Percentiles rank a stretch among this genome's conserved stretches.
phyloP scores from a whole-genome alignment of 108 stramenopile genomes.

The Stephanodiscus minutulus region DNA sequence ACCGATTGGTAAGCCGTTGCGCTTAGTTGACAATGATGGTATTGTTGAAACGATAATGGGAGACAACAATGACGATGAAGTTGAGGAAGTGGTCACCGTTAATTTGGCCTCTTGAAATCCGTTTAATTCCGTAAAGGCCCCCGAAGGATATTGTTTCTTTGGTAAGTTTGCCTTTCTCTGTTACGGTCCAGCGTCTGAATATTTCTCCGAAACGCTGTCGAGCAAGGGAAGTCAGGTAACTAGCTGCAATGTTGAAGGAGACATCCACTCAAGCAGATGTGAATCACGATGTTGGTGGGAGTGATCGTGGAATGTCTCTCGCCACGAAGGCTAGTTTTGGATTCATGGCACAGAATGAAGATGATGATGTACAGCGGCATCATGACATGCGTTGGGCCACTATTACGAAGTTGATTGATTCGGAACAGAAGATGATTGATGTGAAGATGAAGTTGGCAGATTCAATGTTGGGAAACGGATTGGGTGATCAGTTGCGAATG shows the following conservation, averaged over 20 bases:
- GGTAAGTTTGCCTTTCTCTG: background rate
- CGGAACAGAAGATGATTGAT: background rate
- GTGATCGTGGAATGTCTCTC: background rate
- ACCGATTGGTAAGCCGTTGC: background rate
- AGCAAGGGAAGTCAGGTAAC: background rate
- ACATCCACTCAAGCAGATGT: background rate
- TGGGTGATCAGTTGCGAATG: background rate
- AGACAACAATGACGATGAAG: background rate
- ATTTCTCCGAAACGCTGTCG: background rate
- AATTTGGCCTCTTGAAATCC: background rate
- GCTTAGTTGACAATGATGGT: background rate
- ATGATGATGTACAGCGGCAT: background rate
- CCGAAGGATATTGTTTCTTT: background rate
- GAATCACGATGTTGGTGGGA: background rate
- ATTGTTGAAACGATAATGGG: background rate
- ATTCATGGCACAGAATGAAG: background rate
- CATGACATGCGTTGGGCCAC: background rate
- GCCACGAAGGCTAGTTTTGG: background rate
- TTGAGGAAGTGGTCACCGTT: background rate
- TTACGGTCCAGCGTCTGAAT: background rate
- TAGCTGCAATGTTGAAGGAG: background rate
- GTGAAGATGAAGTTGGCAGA: background rate
- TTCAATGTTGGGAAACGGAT: background rate
- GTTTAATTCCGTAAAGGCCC: background rate
- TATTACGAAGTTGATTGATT: background rate